Evolutionary conservation across 176 grass and related monocot species (phyloP).

Genomic region (Pontederia paniculata): DNA sequence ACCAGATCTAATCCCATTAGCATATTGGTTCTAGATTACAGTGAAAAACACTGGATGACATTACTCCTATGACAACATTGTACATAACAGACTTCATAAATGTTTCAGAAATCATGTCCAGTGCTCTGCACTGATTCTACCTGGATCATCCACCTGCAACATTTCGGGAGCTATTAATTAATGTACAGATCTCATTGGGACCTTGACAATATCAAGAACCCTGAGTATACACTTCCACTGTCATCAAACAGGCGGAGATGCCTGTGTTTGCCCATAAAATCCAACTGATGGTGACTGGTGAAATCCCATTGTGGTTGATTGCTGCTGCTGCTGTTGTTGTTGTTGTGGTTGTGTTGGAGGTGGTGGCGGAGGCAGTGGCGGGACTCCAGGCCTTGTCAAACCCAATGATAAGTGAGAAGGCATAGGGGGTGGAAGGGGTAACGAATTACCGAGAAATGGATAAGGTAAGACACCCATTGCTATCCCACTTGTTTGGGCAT

Average conservation of each 20-base stretch:
- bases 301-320: constrained; percentile 34
- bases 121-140: too few species aligned
- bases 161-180: neutral
- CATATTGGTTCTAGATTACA: too few species aligned
- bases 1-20: too few species aligned
- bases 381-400: constrained; percentile 30
- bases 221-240: constrained; percentile 28
- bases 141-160: neutral
- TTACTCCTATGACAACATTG: too few species aligned
- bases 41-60: too few species aligned
- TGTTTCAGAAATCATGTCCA: too few species aligned
- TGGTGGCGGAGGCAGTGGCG: constrained; percentile 37
- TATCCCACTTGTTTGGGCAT: constrained; percentile 36
- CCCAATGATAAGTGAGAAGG: constrained; percentile 25
- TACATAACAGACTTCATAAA: too few species aligned
- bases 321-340: constrained; percentile 11
- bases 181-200: neutral
- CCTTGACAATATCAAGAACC: constrained; percentile 17
- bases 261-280: constrained; percentile 56
- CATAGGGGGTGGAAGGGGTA: constrained; percentile 47
- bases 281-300: constrained; percentile 41
- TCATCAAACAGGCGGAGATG: constrained; percentile 45
- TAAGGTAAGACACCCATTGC: constrained; percentile 37
- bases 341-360: neutral
- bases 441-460: constrained; percentile 31